These are phyloP conservation scores for Sphaerosporella brunnea DNA, from an alignment of 495 filamentous ascomycete genomes.

Conservation along the genomic window DNA sequence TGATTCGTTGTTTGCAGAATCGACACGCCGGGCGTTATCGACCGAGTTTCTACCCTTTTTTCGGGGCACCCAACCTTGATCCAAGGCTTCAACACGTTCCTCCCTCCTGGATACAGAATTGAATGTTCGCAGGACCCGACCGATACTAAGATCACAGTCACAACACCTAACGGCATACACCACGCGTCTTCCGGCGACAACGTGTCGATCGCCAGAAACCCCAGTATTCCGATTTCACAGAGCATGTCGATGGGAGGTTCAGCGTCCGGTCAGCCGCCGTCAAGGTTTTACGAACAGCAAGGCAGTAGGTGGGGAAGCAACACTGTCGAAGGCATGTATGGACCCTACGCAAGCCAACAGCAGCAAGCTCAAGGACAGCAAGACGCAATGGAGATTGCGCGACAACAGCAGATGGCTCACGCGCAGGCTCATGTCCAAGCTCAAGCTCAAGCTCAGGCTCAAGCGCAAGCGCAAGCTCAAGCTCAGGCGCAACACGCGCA, in stretches of 20 bases:
- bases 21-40: conserved; percentile 95
- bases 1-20: conserved; percentile 49
- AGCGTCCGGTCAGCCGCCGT: conserved; percentile 15
- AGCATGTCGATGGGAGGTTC: background rate
- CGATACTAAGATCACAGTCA: conserved; percentile 57
- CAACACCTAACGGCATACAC: conserved; percentile 78
- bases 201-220: conserved; percentile 20
- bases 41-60: conserved; percentile 89
- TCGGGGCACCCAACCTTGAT: conserved; percentile 92
- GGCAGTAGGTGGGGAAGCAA: conserved; percentile 34
- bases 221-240: conserved; percentile 11
- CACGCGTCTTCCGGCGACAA: conserved; percentile 31
- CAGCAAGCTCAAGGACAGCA: conserved; percentile 17
- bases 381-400: conserved; percentile 3
- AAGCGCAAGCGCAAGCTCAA: conserved; percentile 25
- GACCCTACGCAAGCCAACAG: conserved; percentile 17
- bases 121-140: conserved; percentile 43
- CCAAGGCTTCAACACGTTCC: conserved; percentile 96
- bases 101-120: conserved; percentile 92
- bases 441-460: background rate
- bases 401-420: conserved; percentile 24
- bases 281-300: conserved; percentile 29
- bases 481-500: conserved; percentile 21
- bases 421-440: conserved; percentile 16
- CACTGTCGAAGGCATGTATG: conserved; percentile 24